Evolutionary conservation across 768 basidiomycete species (phyloP).

Genomic region (Boletus insuetus): DNA sequence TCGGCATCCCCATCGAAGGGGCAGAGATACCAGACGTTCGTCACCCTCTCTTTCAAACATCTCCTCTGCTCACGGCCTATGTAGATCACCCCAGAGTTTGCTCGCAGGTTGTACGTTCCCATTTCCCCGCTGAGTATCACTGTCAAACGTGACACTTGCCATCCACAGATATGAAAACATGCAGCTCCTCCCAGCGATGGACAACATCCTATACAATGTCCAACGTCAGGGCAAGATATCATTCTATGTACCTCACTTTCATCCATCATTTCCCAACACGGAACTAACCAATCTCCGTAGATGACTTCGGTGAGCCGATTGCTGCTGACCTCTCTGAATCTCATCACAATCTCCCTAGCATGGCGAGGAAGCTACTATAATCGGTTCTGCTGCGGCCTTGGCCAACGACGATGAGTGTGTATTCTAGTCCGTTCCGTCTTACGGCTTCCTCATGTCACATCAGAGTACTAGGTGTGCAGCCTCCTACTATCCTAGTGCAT

Average conservation of each 20-base stretch:
- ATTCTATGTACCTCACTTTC: slow-evolving; percentile 64
- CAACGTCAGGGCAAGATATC: slow-evolving; percentile 93
- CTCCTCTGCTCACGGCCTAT: slow-evolving; percentile 6
- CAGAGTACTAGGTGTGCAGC: slow-evolving; percentile 67
- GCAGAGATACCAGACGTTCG: slow-evolving; percentile 74
- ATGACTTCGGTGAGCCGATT: slow-evolving; percentile 71
- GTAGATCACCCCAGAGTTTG: slow-evolving; percentile 67
- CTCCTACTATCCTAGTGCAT: neutral
- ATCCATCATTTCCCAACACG: neutral
- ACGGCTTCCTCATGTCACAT: slow-evolving; percentile 6
- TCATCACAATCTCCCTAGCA: slow-evolving; percentile 43
- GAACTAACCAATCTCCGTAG: slow-evolving; percentile 35
- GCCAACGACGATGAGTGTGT: slow-evolving; percentile 81
- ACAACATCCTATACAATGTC: slow-evolving; percentile 86
- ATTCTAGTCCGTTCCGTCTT: neutral
- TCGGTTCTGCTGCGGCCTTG: slow-evolving; percentile 87
- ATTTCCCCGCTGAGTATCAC: neutral
- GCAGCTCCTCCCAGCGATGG: slow-evolving; percentile 77
- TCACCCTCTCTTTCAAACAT: slow-evolving; percentile 1
- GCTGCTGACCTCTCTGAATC: neutral
- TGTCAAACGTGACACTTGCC: neutral
- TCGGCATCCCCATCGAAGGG: slow-evolving; percentile 69
- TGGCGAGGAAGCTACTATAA: slow-evolving; percentile 88
- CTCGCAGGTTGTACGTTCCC: slow-evolving; percentile 53
- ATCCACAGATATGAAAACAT: slow-evolving; percentile 66